Evolutionary conservation across 1,139 yeast species (phyloP).

Genomic region (Dujonia santamariae): DNA sequence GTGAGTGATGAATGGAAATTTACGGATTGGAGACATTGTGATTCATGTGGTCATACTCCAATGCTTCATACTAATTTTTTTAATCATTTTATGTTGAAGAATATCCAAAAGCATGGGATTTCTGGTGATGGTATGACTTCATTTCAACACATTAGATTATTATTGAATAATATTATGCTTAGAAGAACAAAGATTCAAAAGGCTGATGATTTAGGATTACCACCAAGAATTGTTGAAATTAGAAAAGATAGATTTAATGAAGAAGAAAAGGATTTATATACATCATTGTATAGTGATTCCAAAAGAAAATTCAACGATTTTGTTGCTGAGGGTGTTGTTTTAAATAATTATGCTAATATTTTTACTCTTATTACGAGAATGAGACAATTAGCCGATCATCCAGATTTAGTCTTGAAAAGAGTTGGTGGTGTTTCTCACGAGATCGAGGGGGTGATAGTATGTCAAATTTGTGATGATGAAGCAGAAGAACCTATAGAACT

Average conservation of each 20-base stretch:
- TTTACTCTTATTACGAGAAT: slow-evolving; percentile 93
- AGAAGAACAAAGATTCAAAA: slow-evolving; percentile 93
- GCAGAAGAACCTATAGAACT: slow-evolving; percentile 97
- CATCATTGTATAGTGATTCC: slow-evolving; percentile 82
- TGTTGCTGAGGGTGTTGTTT: slow-evolving; percentile 93
- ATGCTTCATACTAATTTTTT: slow-evolving; percentile 95
- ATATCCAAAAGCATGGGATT: slow-evolving; percentile 80
- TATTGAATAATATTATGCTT: slow-evolving; percentile 79
- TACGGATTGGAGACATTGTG: slow-evolving; percentile 80
- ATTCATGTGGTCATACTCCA: slow-evolving; percentile 81
- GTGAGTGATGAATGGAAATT: slow-evolving; percentile 78
- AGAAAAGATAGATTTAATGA: slow-evolving; percentile 85
- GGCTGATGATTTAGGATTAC: slow-evolving; percentile 95
- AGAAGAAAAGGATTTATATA: slow-evolving; percentile 89
- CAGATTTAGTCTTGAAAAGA: slow-evolving; percentile 84
- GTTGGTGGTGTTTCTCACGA: slow-evolving; percentile 40
- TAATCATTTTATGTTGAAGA: slow-evolving; percentile 91
- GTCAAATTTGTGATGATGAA: slow-evolving; percentile 94
- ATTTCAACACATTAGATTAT: slow-evolving; percentile 68
- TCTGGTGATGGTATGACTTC: slow-evolving; percentile 78
- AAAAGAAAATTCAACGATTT: slow-evolving; percentile 80
- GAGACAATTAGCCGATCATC: slow-evolving; percentile 98
- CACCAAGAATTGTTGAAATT: slow-evolving; percentile 89
- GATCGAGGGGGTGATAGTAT: slow-evolving; percentile 65
- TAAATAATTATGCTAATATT: slow-evolving; percentile 93